These are phyloP conservation scores for Punica granatum DNA, from an alignment of 345 rosid genomes.

Conservation along the genomic window DNA sequence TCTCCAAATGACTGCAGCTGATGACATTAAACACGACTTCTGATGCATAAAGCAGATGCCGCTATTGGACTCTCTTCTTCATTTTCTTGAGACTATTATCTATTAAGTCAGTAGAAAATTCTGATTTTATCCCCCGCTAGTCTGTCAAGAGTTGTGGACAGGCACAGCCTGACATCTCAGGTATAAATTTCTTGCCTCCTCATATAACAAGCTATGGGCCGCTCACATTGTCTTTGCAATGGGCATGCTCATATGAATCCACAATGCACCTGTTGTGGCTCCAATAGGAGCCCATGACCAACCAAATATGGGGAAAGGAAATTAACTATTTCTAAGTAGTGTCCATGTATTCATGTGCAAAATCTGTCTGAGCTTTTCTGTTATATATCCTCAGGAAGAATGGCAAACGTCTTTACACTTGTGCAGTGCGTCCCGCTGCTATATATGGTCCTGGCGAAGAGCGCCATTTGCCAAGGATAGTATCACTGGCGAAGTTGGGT, in stretches of 20 bases:
- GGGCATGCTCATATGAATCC: no score
- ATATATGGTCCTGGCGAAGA: constrained; percentile 95
- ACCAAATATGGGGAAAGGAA: neutral
- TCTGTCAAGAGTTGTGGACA: no score
- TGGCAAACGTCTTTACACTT: constrained; percentile 53
- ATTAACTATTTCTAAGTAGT: neutral
- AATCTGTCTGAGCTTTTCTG: neutral
- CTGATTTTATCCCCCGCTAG: neutral
- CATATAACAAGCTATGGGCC: no score
- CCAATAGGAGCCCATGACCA: no score
- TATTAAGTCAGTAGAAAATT: neutral
- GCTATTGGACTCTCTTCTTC: neutral
- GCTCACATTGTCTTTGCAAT: no score
- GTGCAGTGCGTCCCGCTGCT: constrained; percentile 90
- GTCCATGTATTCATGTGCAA: neutral
- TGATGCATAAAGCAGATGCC: neutral
- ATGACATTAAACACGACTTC: neutral
- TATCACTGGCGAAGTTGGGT: constrained; percentile 64
- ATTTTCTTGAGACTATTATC: neutral
- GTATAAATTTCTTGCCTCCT: no score
- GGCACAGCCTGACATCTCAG: no score
- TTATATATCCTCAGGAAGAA: constrained; percentile 33
- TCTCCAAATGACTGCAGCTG: neutral
- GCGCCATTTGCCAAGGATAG: constrained; percentile 81
- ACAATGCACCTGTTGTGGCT: no score